These are phyloP conservation scores for Boletus tomentosulus DNA, from an alignment of 768 basidiomycete species.

Conservation along the genomic window DNA sequence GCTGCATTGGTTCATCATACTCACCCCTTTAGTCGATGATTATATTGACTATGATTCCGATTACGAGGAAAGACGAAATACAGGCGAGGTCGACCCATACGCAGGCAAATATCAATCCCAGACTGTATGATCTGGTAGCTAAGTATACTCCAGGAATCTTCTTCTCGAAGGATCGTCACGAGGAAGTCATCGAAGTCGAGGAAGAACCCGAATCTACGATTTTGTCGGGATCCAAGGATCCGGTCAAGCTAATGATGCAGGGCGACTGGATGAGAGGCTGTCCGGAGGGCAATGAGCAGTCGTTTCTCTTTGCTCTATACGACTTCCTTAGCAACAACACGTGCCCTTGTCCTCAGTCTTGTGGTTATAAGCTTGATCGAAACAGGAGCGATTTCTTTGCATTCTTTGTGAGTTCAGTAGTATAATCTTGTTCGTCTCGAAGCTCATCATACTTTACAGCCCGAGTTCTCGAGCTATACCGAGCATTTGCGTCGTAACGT, in stretches of 20 bases:
- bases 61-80: slow-evolving; percentile 47
- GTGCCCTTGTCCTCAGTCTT: slow-evolving; percentile 71
- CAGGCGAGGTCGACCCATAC: slow-evolving; percentile 79
- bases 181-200: slow-evolving; percentile 89
- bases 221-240: slow-evolving; percentile 42
- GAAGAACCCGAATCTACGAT: slow-evolving; percentile 59
- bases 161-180: slow-evolving; percentile 90
- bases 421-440: background rate
- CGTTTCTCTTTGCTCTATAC: slow-evolving; percentile 82
- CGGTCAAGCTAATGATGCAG: slow-evolving; percentile 70
- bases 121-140: slow-evolving; percentile 1
- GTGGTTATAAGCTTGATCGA: slow-evolving; percentile 58
- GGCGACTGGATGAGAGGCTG: slow-evolving; percentile 98
- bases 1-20: background rate
- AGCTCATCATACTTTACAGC: slow-evolving; percentile 39
- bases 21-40: slow-evolving; percentile 41
- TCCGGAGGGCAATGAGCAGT: slow-evolving; percentile 89
- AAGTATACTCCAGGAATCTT: slow-evolving; percentile 61
- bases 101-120: slow-evolving; percentile 49
- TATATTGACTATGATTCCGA: slow-evolving; percentile 84
- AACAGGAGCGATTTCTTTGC: slow-evolving; percentile 79
- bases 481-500: slow-evolving; percentile 56
- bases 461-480: slow-evolving; percentile 69
- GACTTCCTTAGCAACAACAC: slow-evolving; percentile 60
- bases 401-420: slow-evolving; percentile 59